Conservation (phyloP, 106 monocot genomes). For the Allium cepa region DNA sequence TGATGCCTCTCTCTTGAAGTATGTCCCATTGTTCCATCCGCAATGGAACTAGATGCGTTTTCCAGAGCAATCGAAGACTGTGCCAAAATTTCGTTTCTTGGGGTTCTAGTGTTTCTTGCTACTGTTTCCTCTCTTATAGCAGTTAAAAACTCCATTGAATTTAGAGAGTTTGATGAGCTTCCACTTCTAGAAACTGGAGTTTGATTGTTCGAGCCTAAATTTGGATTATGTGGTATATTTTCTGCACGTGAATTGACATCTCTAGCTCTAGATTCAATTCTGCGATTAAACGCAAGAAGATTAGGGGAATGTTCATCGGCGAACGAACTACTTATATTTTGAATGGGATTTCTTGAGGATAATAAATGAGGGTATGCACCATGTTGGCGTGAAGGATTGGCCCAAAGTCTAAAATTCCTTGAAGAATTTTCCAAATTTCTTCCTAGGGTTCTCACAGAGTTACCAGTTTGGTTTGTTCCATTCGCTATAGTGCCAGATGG, state of each 20-base stretch:
- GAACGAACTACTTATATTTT: conserved; percentile 26
- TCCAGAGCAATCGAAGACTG: conserved; percentile 11
- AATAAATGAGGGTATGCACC: conserved; percentile 25
- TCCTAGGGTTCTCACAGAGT: conserved; percentile 11
- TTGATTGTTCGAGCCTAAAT: conserved; percentile 4
- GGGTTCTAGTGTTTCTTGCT: conserved; percentile 6
- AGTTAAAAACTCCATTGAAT: conserved; percentile 21
- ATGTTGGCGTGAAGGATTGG: conserved; percentile 27
- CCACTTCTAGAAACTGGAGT: conserved; percentile 26
- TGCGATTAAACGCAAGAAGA: conserved; percentile 20
- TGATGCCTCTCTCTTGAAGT: conserved; percentile 34
- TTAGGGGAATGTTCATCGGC: conserved; percentile 27
- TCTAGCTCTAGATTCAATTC: conserved; percentile 18
- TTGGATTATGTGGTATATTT: not conserved
- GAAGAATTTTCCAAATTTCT: conserved; percentile 34
- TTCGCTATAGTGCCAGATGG: conserved; percentile 14
- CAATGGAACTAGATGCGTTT: conserved; percentile 1
- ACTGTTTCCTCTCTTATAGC: conserved; percentile 22
- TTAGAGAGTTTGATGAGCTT: conserved; percentile 21
- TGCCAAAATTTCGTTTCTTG: conserved; percentile 11
- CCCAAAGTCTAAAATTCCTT: conserved; percentile 49
- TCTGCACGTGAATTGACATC: too few relatives aligned
- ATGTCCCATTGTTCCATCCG: conserved; percentile 21
- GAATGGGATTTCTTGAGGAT: conserved; percentile 19
- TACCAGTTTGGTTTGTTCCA: conserved; percentile 9